Percentiles rank a stretch among this genome's conserved stretches.
These are phyloP conservation scores for Calonectria honghensis DNA, from an alignment of 2,329 filamentous ascomycete genomes.

Conservation along the genomic window DNA sequence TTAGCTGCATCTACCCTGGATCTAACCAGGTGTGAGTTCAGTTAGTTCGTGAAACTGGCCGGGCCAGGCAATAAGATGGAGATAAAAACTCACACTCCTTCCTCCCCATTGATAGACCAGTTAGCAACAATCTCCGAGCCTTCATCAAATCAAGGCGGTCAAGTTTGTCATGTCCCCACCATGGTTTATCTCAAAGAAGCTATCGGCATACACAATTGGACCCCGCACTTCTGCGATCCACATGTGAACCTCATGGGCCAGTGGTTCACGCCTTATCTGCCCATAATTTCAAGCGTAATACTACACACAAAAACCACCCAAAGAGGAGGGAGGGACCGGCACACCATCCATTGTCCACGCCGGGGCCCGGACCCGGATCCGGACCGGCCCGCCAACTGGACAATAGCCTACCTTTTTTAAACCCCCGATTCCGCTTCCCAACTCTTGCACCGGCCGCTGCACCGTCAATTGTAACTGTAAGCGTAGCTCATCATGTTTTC, in stretches of 20 bases:
- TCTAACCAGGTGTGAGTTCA: background rate
- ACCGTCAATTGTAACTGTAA: background rate
- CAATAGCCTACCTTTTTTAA: conserved; percentile 8
- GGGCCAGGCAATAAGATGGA: conserved; percentile 1
- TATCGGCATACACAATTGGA: background rate
- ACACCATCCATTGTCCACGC: background rate
- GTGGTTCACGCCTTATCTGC: conserved; percentile 3
- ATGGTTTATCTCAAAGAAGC: background rate
- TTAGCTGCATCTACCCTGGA: background rate
- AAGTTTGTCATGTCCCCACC: conserved; percentile 17
- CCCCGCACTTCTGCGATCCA: conserved; percentile 1
- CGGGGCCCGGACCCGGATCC: conserved; percentile 29
- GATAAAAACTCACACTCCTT: background rate
- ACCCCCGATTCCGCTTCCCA: background rate
- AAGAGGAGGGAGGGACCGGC: conserved; percentile 22
- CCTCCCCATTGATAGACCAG: background rate
- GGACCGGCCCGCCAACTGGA: conserved; percentile 13
- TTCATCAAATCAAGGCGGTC: conserved; percentile 2
- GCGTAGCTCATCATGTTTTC: conserved; percentile 42
- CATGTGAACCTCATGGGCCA: background rate
- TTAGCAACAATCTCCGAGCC: conserved; percentile 2
- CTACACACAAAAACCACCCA: background rate
- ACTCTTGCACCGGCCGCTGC: background rate
- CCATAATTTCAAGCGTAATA: background rate
- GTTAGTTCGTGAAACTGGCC: background rate